Conservation (phyloP, 2,329 filamentous ascomycete genomes). For the Neocatenulostroma microsporum region DNA sequence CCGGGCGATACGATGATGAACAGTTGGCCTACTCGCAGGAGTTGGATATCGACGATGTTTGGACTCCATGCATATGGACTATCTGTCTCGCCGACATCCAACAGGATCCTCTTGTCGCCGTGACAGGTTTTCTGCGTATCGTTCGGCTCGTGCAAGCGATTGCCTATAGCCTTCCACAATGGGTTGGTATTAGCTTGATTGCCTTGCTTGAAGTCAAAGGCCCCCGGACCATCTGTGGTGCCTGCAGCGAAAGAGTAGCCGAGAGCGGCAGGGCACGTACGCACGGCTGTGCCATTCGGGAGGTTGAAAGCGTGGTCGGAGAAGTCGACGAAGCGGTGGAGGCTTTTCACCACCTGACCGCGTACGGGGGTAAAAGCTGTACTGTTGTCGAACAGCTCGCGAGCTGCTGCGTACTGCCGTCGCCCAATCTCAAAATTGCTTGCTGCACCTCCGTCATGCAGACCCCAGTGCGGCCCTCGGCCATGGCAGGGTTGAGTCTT, state of each 20-base stretch:
- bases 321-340: conserved; percentile 82
- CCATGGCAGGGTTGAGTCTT: conserved; percentile 65
- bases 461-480: conserved; percentile 60
- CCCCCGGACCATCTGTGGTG: conserved; percentile 83
- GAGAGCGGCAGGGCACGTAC: conserved; percentile 77
- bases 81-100: conserved; percentile 77
- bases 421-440: conserved; percentile 70
- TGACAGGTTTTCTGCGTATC: conserved; percentile 68
- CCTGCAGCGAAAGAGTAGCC: conserved; percentile 91
- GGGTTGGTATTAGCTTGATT: conserved; percentile 66
- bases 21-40: conserved; percentile 74
- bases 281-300: conserved; percentile 61
- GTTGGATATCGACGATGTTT: conserved; percentile 84
- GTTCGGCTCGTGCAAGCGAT: conserved; percentile 62
- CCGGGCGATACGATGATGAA: conserved; percentile 77
- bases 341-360: conserved; percentile 64
- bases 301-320: conserved; percentile 65
- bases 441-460: conserved; percentile 56
- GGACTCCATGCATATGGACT: conserved; percentile 80
- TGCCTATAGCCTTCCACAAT: conserved; percentile 70
- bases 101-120: conserved; percentile 69
- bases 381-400: conserved; percentile 47
- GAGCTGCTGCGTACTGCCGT: conserved; percentile 60
- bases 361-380: conserved; percentile 43
- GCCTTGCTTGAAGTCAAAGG: conserved; percentile 90